Evolutionary conservation across 192 early-diverging fungal species (phyloP), one percentile per base, ranked within the genome.

Genomic region (Pilobolus umbonatus): DNA sequence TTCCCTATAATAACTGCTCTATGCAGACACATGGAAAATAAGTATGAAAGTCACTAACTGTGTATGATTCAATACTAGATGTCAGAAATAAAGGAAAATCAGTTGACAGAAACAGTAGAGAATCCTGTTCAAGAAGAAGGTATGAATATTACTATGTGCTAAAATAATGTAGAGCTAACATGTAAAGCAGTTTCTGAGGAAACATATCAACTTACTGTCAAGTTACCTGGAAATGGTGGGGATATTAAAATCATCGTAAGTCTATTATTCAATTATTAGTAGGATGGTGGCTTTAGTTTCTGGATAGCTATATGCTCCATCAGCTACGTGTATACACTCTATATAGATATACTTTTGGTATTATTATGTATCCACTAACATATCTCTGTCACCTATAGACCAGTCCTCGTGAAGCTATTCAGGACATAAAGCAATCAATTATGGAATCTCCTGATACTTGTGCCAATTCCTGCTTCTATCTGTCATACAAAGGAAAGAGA

Each of bases 401-500:
- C 5, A 85, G 81, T 26, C 73, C 87, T 48, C 76, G 78, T 44
- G 89, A 91, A 63, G 77, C 88, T 4, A 78, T 98, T 43, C 87
- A 88, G 55, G 93, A 96, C 58, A 80, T 98, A 57, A 88, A 88
- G 54, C 87, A 92, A 57, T 86, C 80, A 17, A 76, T 98, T 45
- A 86, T 86, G 50, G 96, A 98, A 65, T 87, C 85, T 2, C 84
- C 90, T 14, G 87, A 90, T 49, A 85, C 88, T 1, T 83, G 90
- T 49, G 86, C 88, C 43, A 85, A 92, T 74, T 94, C 96, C 30
- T 96, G 94, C 75, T 97, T 97, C 67, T 90, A 86, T 59, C 74
- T 98, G 15, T 58, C 80, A 5, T 87, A 80, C 57, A 77, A 92
- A 22, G 91, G 86, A 28, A 61, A 70, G 57, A 80, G 84, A 21